phyloP scores from a whole-genome alignment of 495 filamentous ascomycete genomes.

The Trichocladium antarcticum region DNA sequence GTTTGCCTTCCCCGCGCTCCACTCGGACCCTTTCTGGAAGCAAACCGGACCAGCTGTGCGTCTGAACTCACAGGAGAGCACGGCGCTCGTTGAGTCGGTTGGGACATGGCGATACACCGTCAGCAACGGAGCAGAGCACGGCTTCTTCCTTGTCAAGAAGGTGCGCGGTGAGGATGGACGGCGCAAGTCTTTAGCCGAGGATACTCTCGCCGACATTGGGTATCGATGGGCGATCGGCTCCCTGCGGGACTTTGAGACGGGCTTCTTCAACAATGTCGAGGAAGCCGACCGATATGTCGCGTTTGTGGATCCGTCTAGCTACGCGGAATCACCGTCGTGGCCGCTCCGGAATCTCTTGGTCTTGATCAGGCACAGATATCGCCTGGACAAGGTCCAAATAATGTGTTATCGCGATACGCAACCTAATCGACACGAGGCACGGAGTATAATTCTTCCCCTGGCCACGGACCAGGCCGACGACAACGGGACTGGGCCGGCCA shows the following conservation, averaged over 20 bases:
- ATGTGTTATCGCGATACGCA: conserved; percentile 86
- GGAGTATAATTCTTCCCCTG: conserved; percentile 66
- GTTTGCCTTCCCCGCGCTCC: conserved; percentile 88
- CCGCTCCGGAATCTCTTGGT: conserved; percentile 83
- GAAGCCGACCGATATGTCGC: conserved; percentile 65
- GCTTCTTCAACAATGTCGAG: conserved; percentile 66
- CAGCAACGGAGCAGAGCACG: conserved; percentile 70
- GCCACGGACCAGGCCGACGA: conserved; percentile 40
- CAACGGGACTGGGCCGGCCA: conserved; percentile 27
- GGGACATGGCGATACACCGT: conserved; percentile 75
- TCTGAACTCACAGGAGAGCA: conserved; percentile 56
- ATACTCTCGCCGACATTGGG: conserved; percentile 36
- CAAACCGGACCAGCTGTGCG: conserved; percentile 35
- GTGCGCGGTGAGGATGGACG: conserved; percentile 34
- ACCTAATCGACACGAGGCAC: conserved; percentile 57
- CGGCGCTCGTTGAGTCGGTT: conserved; percentile 61
- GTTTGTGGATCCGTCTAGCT: conserved; percentile 89
- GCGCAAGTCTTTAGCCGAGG: conserved; percentile 19
- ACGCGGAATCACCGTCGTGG: conserved; percentile 77
- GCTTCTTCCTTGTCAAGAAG: conserved; percentile 86
- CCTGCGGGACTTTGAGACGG: conserved; percentile 66
- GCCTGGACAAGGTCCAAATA: conserved; percentile 64
- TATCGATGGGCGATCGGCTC: conserved; percentile 65
- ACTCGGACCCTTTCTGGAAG: conserved; percentile 76
- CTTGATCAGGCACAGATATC: conserved; percentile 71